Conservation (phyloP, 2,329 filamentous ascomycete genomes). For the Cytospora leucostoma region DNA sequence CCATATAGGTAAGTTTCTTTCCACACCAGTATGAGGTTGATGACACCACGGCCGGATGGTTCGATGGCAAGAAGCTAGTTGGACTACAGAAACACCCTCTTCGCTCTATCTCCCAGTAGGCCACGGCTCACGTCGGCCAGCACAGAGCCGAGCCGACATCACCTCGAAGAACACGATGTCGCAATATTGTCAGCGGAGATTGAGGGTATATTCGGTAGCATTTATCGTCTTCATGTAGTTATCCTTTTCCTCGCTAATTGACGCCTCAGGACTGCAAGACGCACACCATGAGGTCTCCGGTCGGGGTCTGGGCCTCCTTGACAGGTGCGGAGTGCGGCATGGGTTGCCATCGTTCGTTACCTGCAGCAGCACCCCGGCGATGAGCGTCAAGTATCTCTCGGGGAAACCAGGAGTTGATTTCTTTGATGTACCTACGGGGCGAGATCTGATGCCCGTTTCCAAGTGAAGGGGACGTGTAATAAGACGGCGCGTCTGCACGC, state of each 20-base stretch:
- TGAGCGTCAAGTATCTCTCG: neutral
- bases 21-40: neutral
- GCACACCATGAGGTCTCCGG: neutral
- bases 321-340: neutral
- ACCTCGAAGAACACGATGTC: neutral
- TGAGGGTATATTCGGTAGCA: neutral
- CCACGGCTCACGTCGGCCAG: constrained; percentile 9
- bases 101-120: neutral
- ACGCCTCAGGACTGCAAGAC: neutral
- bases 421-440: neutral
- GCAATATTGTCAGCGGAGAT: neutral
- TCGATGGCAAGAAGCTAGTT: neutral
- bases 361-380: constrained; percentile 11
- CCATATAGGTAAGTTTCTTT: neutral
- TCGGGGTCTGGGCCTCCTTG: neutral
- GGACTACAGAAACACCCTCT: constrained; percentile 15
- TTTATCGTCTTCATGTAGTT: neutral
- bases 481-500: constrained; percentile 23
- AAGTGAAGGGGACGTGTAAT: neutral
- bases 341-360: constrained; percentile 2
- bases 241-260: neutral
- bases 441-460: neutral
- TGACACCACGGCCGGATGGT: neutral
- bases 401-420: neutral
- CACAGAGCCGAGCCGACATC: neutral